Percentiles rank a stretch among this genome's conserved stretches.
phyloP scores from a whole-genome alignment of 2,329 filamentous ascomycete species.

The Elsinoe ampelina region DNA sequence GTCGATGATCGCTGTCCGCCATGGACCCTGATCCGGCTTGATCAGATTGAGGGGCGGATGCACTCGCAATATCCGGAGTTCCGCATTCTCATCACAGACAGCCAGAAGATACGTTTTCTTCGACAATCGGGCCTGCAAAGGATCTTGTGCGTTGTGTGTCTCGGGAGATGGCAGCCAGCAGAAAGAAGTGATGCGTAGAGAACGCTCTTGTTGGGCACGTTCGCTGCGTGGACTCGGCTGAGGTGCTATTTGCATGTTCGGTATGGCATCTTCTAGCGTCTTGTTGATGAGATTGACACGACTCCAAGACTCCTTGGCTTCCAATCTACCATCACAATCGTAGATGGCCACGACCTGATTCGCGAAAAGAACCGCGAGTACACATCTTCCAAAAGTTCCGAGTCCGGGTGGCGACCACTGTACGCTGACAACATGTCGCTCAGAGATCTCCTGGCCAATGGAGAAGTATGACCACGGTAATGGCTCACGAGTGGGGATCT shows the following conservation, averaged over 20 bases:
- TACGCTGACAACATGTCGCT: slow-evolving; percentile 40
- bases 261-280: slow-evolving; percentile 26
- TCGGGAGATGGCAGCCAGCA: slow-evolving; percentile 5
- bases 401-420: slow-evolving; percentile 50
- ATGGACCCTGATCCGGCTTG: slow-evolving; percentile 10
- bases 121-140: neutral
- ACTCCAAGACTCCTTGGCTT: slow-evolving; percentile 40
- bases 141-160: neutral
- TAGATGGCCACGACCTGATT: slow-evolving; percentile 50
- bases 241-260: neutral
- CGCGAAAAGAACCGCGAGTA: slow-evolving; percentile 47
- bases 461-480: slow-evolving; percentile 42
- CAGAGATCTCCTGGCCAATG: slow-evolving; percentile 50
- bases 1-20: slow-evolving; percentile 13
- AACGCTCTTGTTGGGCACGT: neutral
- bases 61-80: slow-evolving; percentile 31
- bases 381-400: slow-evolving; percentile 44
- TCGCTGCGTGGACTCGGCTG: neutral
- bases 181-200: neutral
- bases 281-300: slow-evolving; percentile 46
- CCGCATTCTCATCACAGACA: slow-evolving; percentile 34
- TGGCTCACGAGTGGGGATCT: slow-evolving; percentile 39
- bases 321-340: slow-evolving; percentile 37
- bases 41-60: slow-evolving; percentile 30
- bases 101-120: slow-evolving; percentile 32